These are phyloP conservation scores for Saksenaea oblongispora DNA, from an alignment of 371 early-diverging fungal species.

Conservation along the genomic window DNA sequence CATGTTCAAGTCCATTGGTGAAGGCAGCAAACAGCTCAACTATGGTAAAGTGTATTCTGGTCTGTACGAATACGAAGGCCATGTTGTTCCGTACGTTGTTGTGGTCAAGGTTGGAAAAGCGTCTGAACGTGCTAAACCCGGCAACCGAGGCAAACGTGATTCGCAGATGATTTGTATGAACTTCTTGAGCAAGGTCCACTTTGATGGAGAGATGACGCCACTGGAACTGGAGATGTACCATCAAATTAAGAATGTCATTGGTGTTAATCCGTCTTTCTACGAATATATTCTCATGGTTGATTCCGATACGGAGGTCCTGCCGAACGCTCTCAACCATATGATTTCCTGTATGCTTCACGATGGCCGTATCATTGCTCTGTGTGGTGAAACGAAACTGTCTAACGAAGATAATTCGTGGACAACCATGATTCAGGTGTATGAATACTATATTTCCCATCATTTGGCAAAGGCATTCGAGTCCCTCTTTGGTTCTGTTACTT, in stretches of 20 bases:
- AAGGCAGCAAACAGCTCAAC: constrained; percentile 90
- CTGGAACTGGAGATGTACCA: constrained; percentile 92
- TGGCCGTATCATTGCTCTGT: constrained; percentile 87
- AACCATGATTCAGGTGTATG: constrained; percentile 98
- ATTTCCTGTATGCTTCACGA: constrained; percentile 90
- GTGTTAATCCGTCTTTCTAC: constrained; percentile 84
- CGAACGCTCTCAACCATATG: constrained; percentile 85
- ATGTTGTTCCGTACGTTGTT: constrained; percentile 92
- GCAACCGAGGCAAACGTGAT: constrained; percentile 99
- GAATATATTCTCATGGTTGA: constrained; percentile 96
- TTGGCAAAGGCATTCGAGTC: constrained; percentile 98
- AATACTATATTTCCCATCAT: constrained; percentile 99
- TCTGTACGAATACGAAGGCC: constrained; percentile 88
- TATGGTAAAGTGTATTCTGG: constrained; percentile 98
- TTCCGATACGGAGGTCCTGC: constrained; percentile 90
- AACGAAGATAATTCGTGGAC: constrained; percentile 91
- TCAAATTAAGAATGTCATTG: constrained; percentile 92
- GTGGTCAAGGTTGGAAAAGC: constrained; percentile 93
- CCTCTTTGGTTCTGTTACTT: constrained; percentile 97
- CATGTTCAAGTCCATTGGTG: constrained; percentile 92
- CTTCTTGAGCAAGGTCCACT: constrained; percentile 97
- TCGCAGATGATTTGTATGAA: constrained; percentile 99
- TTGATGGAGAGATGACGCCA: constrained; percentile 88
- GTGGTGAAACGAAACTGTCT: constrained; percentile 90
- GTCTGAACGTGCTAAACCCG: constrained; percentile 80